These are phyloP conservation scores for Eragrostis tef DNA, from an alignment of 202 grass and related monocot species.

Conservation along the genomic window DNA sequence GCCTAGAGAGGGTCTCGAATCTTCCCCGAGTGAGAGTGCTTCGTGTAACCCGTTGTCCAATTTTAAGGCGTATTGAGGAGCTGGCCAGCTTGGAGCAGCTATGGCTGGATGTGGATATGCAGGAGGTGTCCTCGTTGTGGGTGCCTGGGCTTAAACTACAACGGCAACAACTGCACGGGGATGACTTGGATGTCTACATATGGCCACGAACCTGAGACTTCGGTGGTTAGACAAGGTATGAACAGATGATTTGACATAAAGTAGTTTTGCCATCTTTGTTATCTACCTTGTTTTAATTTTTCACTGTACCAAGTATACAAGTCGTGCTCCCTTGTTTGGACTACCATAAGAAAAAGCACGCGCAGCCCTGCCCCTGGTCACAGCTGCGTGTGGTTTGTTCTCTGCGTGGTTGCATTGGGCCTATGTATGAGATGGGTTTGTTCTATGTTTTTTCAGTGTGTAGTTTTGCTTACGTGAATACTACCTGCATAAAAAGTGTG, in stretches of 20 bases:
- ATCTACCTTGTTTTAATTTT: no score
- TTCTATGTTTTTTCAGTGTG: not conserved
- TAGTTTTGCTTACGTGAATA: no score
- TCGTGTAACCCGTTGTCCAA: rapidly evolving
- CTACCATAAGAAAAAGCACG: no score
- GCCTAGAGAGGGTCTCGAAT: constrained; percentile 25
- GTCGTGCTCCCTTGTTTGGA: no score
- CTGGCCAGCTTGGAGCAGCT: not conserved
- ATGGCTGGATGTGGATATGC: rapidly evolving
- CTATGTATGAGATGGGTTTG: no score
- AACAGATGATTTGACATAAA: no score
- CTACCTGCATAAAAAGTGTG: no score
- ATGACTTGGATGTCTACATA: not conserved
- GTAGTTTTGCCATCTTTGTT: constrained; percentile 1
- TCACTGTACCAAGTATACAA: no score
- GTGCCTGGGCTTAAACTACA: not conserved
- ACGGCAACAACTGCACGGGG: rapidly evolving
- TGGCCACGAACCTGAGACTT: not conserved
- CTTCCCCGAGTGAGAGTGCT: constrained; percentile 1
- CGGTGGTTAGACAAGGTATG: no score
- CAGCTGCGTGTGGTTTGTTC: no score
- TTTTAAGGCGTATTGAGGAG: not conserved
- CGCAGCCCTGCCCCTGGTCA: no score
- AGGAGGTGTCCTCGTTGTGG: not conserved
- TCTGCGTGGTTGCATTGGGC: no score